These are phyloP conservation scores for Coniochaeta prunicola DNA, from an alignment of 2,329 filamentous ascomycete species.

Conservation along the genomic window DNA sequence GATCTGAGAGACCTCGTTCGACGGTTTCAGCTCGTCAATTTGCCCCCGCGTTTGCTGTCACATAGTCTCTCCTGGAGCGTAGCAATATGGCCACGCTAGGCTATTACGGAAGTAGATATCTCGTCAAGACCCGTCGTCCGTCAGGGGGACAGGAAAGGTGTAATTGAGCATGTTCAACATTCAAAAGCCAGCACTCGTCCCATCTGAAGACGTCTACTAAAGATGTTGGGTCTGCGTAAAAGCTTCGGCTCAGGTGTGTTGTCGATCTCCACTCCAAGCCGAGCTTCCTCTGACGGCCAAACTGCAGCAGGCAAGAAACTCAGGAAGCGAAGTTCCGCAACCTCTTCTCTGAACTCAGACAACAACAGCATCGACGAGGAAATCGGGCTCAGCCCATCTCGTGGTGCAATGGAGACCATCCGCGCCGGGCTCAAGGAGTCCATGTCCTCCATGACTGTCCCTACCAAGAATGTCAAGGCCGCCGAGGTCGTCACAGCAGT, in stretches of 20 bases:
- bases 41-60: background rate
- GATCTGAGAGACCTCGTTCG: background rate
- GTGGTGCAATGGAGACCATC: conserved; percentile 12
- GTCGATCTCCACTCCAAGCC: conserved; percentile 1
- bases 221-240: conserved; percentile 11
- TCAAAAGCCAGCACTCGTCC: background rate
- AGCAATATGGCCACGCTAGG: background rate
- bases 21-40: background rate
- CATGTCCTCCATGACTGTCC: conserved; percentile 6
- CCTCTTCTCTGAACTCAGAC: conserved; percentile 8
- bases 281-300: conserved; percentile 2
- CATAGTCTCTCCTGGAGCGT: background rate
- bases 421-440: conserved; percentile 10
- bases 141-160: background rate
- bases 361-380: conserved; percentile 6
- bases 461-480: conserved; percentile 5
- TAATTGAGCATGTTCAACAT: background rate
- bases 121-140: background rate
- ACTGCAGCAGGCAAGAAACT: conserved; percentile 4
- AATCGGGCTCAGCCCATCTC: background rate
- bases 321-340: conserved; percentile 10
- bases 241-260: conserved; percentile 7
- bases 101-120: background rate
- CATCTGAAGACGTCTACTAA: background rate
- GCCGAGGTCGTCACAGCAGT: conserved; percentile 4